These are phyloP conservation scores for Capsicum chinense DNA, from an alignment of 257 asterid species.

Conservation along the genomic window DNA sequence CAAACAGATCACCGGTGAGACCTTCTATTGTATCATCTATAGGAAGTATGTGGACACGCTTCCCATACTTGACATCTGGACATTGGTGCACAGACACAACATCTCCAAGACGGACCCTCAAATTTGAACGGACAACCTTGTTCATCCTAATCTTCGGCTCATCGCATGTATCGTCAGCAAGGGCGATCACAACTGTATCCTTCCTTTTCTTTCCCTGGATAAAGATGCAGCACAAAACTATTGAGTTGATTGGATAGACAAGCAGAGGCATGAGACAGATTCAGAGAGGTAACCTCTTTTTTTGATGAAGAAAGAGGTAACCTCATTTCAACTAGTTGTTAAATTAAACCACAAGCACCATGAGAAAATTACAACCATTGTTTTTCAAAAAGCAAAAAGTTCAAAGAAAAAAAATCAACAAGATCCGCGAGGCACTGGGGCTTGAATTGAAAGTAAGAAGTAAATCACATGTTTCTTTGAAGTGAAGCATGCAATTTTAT, in stretches of 20 bases:
- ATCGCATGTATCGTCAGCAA: conserved; percentile 76
- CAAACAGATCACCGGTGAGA: conserved; percentile 83
- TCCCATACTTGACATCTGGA: conserved; percentile 90
- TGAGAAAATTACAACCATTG: not conserved
- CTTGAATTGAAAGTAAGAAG: not conserved
- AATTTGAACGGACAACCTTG: conserved; percentile 69
- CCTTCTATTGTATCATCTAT: conserved; percentile 89
- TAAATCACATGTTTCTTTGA: not conserved
- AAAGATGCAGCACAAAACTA: conserved; percentile 26
- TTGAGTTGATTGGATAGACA: conserved; percentile 5
- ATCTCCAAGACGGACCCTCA: conserved; percentile 82
- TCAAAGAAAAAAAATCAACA: not conserved
- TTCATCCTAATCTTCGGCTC: conserved; percentile 86
- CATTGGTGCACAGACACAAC: conserved; percentile 90
- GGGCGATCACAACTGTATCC: conserved; percentile 84
- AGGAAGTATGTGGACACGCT: conserved; percentile 84
- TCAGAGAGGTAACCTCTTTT: not conserved
- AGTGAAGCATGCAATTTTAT: not conserved
- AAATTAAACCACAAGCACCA: not conserved
- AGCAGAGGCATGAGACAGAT: not conserved
- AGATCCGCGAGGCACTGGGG: not conserved
- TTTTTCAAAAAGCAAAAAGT: not conserved
- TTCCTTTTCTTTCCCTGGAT: conserved; percentile 87
- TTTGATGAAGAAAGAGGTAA: not conserved
- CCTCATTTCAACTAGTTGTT: conserved; percentile 16